A percentile compares a stretch with the other conserved stretches of the same genome.
phyloP scores from a whole-genome alignment of 163 green algal genomes.

The Chlamydomonas reinhardtii region DNA sequence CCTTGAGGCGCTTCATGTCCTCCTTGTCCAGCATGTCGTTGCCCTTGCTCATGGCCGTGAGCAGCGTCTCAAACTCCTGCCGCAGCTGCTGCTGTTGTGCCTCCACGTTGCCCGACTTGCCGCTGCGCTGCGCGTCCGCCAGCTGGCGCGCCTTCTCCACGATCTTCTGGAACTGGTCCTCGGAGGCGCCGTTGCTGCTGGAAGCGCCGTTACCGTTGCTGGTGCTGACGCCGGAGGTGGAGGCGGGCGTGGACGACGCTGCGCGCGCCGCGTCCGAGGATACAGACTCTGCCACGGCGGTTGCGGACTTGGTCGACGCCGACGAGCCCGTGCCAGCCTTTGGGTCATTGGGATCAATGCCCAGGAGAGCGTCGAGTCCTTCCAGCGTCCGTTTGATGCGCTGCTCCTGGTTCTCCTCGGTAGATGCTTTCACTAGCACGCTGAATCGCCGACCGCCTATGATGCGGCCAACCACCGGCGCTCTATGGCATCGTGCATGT shows the following conservation, averaged over 20 bases:
- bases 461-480: background rate
- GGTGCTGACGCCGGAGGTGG: background rate
- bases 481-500: constrained; percentile 3
- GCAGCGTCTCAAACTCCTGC: constrained; percentile 80
- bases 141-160: constrained; percentile 71
- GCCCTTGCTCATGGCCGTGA: constrained; percentile 50
- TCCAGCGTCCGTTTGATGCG: constrained; percentile 74
- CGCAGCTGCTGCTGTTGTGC: constrained; percentile 58
- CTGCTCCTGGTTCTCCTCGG: constrained; percentile 10
- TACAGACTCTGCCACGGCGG: constrained; percentile 10
- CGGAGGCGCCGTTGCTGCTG: background rate
- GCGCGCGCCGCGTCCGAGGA: background rate
- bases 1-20: constrained; percentile 82
- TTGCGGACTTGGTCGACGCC: constrained; percentile 10
- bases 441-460: background rate
- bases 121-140: constrained; percentile 57
- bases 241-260: background rate
- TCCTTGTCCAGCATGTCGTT: constrained; percentile 71
- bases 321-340: background rate
- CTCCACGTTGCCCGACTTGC: constrained; percentile 56
- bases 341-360: constrained; percentile 67
- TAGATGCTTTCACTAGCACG: constrained; percentile 20
- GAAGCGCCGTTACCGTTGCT: background rate
- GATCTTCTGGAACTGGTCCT: constrained; percentile 66
- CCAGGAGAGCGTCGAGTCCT: constrained; percentile 83